Percentiles rank a stretch among this genome's conserved stretches.
Conservation (phyloP, 805 yeast species). For the Saccharomycopsis oosterbeekiorum region DNA sequence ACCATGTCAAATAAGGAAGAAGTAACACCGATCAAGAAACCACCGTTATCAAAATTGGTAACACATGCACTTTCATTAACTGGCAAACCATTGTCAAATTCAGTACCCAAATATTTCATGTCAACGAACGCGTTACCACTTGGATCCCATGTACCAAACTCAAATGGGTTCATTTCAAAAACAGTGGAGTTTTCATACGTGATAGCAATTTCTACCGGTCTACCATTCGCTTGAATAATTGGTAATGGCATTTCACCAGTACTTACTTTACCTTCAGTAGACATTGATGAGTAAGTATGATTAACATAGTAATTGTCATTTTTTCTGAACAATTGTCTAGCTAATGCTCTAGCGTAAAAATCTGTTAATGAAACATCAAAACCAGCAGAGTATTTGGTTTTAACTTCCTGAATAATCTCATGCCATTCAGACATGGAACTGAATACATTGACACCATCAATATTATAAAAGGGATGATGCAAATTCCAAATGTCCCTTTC, state of each 20-base stretch:
- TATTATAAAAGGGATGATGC: slow-evolving; percentile 45
- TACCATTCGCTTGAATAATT: slow-evolving; percentile 30
- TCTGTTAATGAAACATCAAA: slow-evolving; percentile 47
- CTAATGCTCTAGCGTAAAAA: slow-evolving; percentile 54
- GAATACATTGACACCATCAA: slow-evolving; percentile 49
- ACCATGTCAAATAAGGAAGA: slow-evolving; percentile 64
- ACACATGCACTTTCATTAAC: slow-evolving; percentile 34
- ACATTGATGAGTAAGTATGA: slow-evolving; percentile 30
- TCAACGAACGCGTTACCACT: slow-evolving; percentile 55
- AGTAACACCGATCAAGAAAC: slow-evolving; percentile 65
- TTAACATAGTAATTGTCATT: slow-evolving; percentile 42
- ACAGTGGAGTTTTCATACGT: slow-evolving; percentile 47
- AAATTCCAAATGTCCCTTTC: slow-evolving; percentile 53
- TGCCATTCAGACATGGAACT: slow-evolving; percentile 36
- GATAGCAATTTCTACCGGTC: slow-evolving; percentile 30
- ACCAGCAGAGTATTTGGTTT: slow-evolving; percentile 42
- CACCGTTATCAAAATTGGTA: slow-evolving; percentile 69
- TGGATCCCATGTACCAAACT: slow-evolving; percentile 86
- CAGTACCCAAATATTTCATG: slow-evolving; percentile 60
- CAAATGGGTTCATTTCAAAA: slow-evolving; percentile 40
- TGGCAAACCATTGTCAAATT: slow-evolving; percentile 48
- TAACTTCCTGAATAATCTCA: slow-evolving; percentile 33
- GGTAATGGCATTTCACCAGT: slow-evolving; percentile 40
- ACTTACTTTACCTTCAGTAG: slow-evolving; percentile 29
- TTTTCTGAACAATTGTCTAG: slow-evolving; percentile 51